A percentile compares a stretch with the other conserved stretches of the same genome.
phyloP scores from a whole-genome alignment of 345 rosid genomes.

The Angophora floribunda region DNA sequence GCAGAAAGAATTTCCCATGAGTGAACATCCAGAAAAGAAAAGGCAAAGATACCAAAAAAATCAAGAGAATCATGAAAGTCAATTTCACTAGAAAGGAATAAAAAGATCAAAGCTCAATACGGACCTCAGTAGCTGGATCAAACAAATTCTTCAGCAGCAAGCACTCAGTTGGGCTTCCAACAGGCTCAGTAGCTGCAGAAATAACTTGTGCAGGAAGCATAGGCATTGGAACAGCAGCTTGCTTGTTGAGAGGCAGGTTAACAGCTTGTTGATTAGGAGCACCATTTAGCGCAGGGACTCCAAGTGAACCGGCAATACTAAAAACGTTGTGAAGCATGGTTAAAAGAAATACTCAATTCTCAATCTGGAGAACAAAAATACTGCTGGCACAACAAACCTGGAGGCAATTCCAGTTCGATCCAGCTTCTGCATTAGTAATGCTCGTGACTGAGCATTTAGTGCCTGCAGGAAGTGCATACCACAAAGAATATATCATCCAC shows the following conservation, averaged over 20 bases:
- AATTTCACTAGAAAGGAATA: neutral
- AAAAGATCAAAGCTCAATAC: neutral
- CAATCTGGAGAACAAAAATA: neutral
- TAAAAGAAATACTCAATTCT: neutral
- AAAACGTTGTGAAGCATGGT: neutral
- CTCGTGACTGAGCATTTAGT: slow-evolving; percentile 89
- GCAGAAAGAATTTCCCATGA: slow-evolving; percentile 7
- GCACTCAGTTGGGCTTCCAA: slow-evolving; percentile 84
- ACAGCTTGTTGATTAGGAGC: slow-evolving; percentile 35
- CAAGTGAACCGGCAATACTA: slow-evolving; percentile 67
- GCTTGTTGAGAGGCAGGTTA: slow-evolving; percentile 40
- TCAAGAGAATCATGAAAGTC: neutral
- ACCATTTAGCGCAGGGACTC: slow-evolving; percentile 61
- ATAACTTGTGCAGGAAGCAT: slow-evolving; percentile 42
- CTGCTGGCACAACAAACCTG: slow-evolving; percentile 30
- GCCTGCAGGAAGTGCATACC: slow-evolving; percentile 27
- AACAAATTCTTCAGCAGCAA: slow-evolving; percentile 87
- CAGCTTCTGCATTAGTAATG: slow-evolving; percentile 75
- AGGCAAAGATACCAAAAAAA: neutral
- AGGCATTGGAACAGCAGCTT: slow-evolving; percentile 38
- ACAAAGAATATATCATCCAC: neutral
- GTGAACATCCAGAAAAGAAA: neutral
- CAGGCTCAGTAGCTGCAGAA: slow-evolving; percentile 36
- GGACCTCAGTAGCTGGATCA: slow-evolving; percentile 87
- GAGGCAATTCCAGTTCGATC: slow-evolving; percentile 83